phyloP scores from a whole-genome alignment of 2,329 filamentous ascomycete species.

The Penicillium fuscoglaucum region DNA sequence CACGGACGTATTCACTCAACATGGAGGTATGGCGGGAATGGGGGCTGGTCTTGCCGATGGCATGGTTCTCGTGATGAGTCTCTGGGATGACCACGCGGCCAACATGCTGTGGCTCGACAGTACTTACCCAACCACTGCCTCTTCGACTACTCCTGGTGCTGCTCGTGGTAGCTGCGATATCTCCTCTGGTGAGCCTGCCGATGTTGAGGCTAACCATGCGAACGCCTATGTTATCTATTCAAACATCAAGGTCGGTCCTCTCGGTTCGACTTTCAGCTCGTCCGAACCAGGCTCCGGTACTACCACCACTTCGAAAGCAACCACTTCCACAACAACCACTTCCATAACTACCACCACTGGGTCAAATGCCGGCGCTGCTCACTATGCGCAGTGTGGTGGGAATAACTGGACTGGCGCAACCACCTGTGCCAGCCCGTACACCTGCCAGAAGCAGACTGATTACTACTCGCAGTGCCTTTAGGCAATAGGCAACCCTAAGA shows the following conservation, averaged over 20 bases:
- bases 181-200: slow-evolving; percentile 52
- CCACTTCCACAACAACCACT: slow-evolving; percentile 12
- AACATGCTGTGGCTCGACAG: slow-evolving; percentile 76
- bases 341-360: slow-evolving; percentile 2
- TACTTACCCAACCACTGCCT: slow-evolving; percentile 55
- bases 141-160: slow-evolving; percentile 48
- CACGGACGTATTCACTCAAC: slow-evolving; percentile 52
- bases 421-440: slow-evolving; percentile 34
- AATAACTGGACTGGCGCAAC: slow-evolving; percentile 37
- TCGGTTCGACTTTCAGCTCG: slow-evolving; percentile 52
- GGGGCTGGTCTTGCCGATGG: slow-evolving; percentile 19
- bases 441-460: slow-evolving; percentile 34
- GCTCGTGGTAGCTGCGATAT: slow-evolving; percentile 57
- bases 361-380: slow-evolving; percentile 20
- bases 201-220: slow-evolving; percentile 50
- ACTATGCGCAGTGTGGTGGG: slow-evolving; percentile 39
- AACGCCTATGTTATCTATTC: slow-evolving; percentile 57
- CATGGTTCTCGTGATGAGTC: slow-evolving; percentile 62
- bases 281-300: slow-evolving; percentile 6
- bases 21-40: slow-evolving; percentile 53
- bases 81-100: slow-evolving; percentile 65
- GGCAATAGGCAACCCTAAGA: not conserved
- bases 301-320: slow-evolving; percentile 9
- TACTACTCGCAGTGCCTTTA: slow-evolving; percentile 45
- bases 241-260: slow-evolving; percentile 60